These are phyloP conservation scores for Lolium perenne DNA, from an alignment of 176 grass and related monocot species.

Conservation along the genomic window DNA sequence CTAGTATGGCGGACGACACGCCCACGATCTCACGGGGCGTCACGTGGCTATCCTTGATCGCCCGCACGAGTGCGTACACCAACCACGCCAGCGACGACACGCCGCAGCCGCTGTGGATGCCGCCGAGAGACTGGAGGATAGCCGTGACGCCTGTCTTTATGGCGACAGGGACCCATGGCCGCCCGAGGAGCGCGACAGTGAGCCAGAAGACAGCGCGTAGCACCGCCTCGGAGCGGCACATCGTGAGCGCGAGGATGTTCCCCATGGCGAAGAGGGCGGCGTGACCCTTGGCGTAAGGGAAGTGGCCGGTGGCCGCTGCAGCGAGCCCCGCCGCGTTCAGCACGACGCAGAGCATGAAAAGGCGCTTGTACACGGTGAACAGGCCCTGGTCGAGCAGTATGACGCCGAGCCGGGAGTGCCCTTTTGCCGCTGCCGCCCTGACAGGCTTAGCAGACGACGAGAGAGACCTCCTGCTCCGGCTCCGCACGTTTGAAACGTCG, in stretches of 20 bases:
- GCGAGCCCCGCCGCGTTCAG: constrained; percentile 46
- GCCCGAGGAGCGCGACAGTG: constrained; percentile 52
- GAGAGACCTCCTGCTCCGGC: not conserved
- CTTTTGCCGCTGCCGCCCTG: not conserved
- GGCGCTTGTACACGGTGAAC: constrained; percentile 78
- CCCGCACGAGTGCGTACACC: constrained; percentile 53
- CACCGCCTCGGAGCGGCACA: constrained; percentile 70
- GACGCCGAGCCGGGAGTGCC: constrained; percentile 52
- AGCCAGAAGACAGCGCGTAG: constrained; percentile 72
- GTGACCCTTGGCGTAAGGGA: constrained; percentile 49
- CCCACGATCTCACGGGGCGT: constrained; percentile 49
- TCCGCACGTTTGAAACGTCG: not conserved
- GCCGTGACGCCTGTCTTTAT: constrained; percentile 56
- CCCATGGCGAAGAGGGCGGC: constrained; percentile 62
- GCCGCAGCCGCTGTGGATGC: constrained; percentile 73
- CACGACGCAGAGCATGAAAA: not conserved
- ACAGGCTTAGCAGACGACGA: constrained; percentile 3
- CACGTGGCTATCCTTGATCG: not conserved
- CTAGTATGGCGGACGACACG: constrained; percentile 57
- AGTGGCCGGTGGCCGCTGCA: constrained; percentile 47
- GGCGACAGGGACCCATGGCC: constrained; percentile 51
- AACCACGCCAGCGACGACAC: constrained; percentile 72
- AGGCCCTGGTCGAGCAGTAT: constrained; percentile 72
- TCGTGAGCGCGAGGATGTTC: constrained; percentile 73
- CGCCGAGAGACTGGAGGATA: constrained; percentile 69